Evolutionary conservation across 1,284 basidiomycete species (phyloP), one percentile per base, ranked within the genome.

Genomic region (Athelia psychrophila): DNA sequence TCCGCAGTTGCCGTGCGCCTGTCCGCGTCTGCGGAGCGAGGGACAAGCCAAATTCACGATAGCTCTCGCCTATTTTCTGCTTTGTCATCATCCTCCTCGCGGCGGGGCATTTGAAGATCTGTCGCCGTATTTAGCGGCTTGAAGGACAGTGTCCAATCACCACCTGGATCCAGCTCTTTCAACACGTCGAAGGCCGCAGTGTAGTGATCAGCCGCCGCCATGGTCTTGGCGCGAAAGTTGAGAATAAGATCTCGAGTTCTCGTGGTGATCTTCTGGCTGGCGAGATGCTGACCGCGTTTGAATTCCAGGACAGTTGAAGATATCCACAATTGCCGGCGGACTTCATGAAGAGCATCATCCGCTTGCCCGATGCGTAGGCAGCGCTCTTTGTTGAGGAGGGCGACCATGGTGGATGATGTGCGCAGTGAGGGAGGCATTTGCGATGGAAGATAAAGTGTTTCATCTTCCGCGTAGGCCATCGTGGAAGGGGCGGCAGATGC

Each of bases 331-430:
- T 40, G 42, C 2, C 15, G 12, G 18, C 55, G 56, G 5, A 56
- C 22, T 16, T 25, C 19, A 20, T 23, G 18, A 6, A 58, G 33
- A 13, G 36, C 27, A 35, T 53, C 45, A 20, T 20, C 12, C 38
- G 49, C 51, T 32, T 56, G 55, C 18, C 48, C 32, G 2, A 47
- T 23, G 2, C 56, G 44, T 18, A 56, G 49, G 23, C 51, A 18
- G 0, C 24, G 30, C 47, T 58, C 55, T 24, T 50, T 51, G 19
- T 48, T 47, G 3, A 23, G 44, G 16, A 57, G 47, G 9, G 13
- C 32, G 40, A 12, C 49, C 47, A 15, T 35, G 33, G 12, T 12
- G 33, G 12, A 35, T n/a, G n/a, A 22, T 23, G 19, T 46, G n/a
- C 32, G 16, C 15, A 35, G 25, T 13, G 24, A 12, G 12, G 42